Base-by-base conservation (phyloP, 257 asterid species). In the Solanum chilense region DNA sequence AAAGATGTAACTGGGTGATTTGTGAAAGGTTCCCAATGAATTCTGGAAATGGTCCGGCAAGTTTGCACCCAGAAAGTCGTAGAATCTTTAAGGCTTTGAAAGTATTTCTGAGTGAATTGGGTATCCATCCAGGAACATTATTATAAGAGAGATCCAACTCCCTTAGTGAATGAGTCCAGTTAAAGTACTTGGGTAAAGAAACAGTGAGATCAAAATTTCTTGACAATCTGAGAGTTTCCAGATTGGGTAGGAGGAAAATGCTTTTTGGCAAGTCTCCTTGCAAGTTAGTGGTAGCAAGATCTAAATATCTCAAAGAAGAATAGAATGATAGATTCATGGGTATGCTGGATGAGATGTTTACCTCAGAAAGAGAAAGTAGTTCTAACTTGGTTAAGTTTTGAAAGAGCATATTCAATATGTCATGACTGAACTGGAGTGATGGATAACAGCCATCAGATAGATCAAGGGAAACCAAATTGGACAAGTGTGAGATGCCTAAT, bases 391-490 rank as follows among this genome's bases (percentile, higher is more conserved):
- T 86, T 8, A 86, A 12, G 21, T 86, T 86, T 0, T 3, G 85
- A 86, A 75, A 35, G 9, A 86, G 74, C 9, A n/a, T 56, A 12
- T 58, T 31, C n/a, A 86, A 74, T 15, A 15, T 41, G 0, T 18
- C 4, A 3, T 9, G n/a, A 2, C 1, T 20, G 1, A 86, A 23
- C 0, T 11, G 12, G 6, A 70, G 0, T 5, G 0, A 0, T 9
- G 3, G 7, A 49, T 47, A 13, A 1, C 0, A 13, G 18, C 1
- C 0, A 11, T 2, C 0, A 16, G 85, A 86, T 21, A 76, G 64
- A 75, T 76, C 85, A 20, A 77, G 27, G 7, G 60, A 86, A 25
- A 86, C 39, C 27, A 62, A 33, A 1, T 60, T 77, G 49, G 80
- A 86, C 25, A 77, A 7, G 12, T 35, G 69, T 58, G 88, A 86